Conservation (phyloP, 108 stramenopile genomes). For the Aureococcus anophagefferens region DNA sequence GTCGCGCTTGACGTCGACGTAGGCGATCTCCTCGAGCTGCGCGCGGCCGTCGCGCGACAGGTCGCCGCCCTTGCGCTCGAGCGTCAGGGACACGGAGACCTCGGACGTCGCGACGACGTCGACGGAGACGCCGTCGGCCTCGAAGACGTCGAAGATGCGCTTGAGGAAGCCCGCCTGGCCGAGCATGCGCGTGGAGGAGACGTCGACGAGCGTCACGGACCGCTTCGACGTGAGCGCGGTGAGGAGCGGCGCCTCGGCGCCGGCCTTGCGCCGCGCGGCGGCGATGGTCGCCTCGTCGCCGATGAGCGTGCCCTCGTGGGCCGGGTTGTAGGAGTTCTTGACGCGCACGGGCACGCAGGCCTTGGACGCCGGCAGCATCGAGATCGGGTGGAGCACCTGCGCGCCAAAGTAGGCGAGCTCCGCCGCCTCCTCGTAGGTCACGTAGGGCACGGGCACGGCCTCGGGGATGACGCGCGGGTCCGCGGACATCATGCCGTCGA, state of each 20-base stretch:
- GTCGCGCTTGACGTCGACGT: constrained; percentile 53
- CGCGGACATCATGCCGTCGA: constrained; percentile 89
- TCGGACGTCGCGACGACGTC: constrained; percentile 94
- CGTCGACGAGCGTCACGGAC: constrained; percentile 75
- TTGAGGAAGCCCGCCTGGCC: constrained; percentile 89
- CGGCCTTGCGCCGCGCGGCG: not conserved
- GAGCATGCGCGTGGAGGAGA: constrained; percentile 83
- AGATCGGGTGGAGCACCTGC: constrained; percentile 86
- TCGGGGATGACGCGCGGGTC: constrained; percentile 79
- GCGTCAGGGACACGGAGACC: constrained; percentile 88
- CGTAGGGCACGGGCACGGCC: constrained; percentile 70
- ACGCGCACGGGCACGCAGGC: constrained; percentile 78
- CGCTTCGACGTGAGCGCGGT: constrained; percentile 94
- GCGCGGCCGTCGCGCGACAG: constrained; percentile 11
- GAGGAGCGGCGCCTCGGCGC: constrained; percentile 15
- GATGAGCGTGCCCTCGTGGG: constrained; percentile 78
- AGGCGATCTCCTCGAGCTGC: constrained; percentile 53
- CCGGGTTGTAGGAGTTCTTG: constrained; percentile 94
- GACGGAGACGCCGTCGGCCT: constrained; percentile 90
- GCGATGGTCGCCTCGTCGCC: not conserved
- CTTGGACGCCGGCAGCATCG: constrained; percentile 81
- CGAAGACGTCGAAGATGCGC: constrained; percentile 80
- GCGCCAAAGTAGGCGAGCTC: constrained; percentile 98
- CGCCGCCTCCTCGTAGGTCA: constrained; percentile 87
- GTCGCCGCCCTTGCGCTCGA: constrained; percentile 76